These are phyloP conservation scores for Arachis stenosperma DNA, from an alignment of 306 rosid species.

Conservation along the genomic window DNA sequence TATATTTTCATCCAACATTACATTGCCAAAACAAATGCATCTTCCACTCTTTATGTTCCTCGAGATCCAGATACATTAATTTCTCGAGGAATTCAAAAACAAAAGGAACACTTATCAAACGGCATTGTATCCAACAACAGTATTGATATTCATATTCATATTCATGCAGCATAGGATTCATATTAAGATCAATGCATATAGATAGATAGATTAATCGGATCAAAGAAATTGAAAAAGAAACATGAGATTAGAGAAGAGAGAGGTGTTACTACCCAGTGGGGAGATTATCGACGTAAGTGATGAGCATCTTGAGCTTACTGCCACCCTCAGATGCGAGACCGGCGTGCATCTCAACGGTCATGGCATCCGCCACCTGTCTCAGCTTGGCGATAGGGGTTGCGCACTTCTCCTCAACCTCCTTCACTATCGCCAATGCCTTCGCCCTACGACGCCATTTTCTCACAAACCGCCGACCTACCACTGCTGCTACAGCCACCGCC, in stretches of 20 bases:
- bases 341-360: conserved; percentile 91
- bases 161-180: too few relatives aligned
- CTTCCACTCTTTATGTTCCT: too few relatives aligned
- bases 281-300: conserved; percentile 81
- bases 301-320: conserved; percentile 90
- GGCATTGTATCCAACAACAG: too few relatives aligned
- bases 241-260: neutral
- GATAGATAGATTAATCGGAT: neutral
- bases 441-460: conserved; percentile 58
- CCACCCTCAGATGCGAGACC: conserved; percentile 95
- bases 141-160: too few relatives aligned
- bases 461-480: conserved; percentile 60
- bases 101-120: too few relatives aligned
- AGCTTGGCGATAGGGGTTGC: conserved; percentile 72
- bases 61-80: too few relatives aligned
- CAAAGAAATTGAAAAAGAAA: conserved; percentile 22
- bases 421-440: conserved; percentile 54
- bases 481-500: conserved; percentile 57
- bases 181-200: too few relatives aligned
- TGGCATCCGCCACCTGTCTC: conserved; percentile 73
- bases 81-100: too few relatives aligned
- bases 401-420: conserved; percentile 75
- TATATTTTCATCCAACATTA: too few relatives aligned
- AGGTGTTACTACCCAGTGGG: conserved; percentile 66
- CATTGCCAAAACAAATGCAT: too few relatives aligned